phyloP scores from a whole-genome alignment of 345 rosid species.

The Garcia nutans region DNA sequence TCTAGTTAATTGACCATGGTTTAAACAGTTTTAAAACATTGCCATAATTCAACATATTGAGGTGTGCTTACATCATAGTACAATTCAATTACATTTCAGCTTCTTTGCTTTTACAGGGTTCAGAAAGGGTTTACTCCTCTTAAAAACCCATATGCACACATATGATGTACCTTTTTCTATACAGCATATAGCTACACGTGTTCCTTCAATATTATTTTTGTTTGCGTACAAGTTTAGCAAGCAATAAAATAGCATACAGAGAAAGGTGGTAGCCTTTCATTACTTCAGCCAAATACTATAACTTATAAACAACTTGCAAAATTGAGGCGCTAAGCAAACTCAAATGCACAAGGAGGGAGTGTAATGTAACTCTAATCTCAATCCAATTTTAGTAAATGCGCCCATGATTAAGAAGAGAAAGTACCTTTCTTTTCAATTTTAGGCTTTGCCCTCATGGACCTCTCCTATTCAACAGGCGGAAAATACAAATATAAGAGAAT shows the following conservation, averaged over 20 bases:
- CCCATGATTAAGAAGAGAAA: neutral
- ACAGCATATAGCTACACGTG: neutral
- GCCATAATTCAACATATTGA: neutral
- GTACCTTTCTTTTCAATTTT: slow-evolving; percentile 53
- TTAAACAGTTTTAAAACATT: neutral
- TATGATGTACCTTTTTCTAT: neutral
- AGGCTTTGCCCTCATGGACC: slow-evolving; percentile 37
- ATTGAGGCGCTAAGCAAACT: neutral
- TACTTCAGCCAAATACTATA: neutral
- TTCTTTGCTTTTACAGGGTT: neutral
- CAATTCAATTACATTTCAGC: neutral
- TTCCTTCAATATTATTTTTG: neutral
- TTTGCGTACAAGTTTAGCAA: neutral
- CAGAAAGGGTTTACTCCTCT: neutral
- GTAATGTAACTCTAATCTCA: neutral
- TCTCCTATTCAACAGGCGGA: slow-evolving; percentile 37
- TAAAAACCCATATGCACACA: neutral
- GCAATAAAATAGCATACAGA: neutral
- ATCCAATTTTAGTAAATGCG: neutral
- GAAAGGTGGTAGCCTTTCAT: neutral
- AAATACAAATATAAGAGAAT: neutral
- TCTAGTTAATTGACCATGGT: neutral
- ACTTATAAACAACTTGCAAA: neutral
- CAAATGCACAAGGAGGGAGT: neutral
- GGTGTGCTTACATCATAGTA: neutral